Conservation (phyloP, 1,139 yeast species). For the Geotrichum klebahnii region DNA sequence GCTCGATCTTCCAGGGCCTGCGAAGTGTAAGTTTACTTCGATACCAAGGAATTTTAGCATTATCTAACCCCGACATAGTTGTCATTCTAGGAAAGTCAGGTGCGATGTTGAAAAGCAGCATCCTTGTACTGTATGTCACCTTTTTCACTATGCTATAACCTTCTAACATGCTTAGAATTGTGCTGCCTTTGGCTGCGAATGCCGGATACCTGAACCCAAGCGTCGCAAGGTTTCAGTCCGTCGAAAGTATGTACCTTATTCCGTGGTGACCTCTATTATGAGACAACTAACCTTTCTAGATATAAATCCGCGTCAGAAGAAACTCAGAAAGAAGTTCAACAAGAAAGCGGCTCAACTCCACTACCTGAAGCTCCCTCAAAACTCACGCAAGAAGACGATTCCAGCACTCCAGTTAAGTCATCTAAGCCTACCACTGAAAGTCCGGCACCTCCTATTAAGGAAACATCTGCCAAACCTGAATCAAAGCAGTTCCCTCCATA, state of each 20-base stretch:
- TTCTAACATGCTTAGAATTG: slow-evolving; percentile 45
- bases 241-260: slow-evolving; percentile 33
- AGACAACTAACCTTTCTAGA: background rate
- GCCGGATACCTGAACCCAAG: slow-evolving; percentile 55
- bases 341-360: background rate
- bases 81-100: slow-evolving; percentile 69
- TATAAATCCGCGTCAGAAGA: slow-evolving; percentile 2
- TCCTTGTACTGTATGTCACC: slow-evolving; percentile 54
- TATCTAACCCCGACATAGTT: slow-evolving; percentile 29
- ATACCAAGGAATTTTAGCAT: background rate
- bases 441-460: too few relatives aligned
- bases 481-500: too few relatives aligned
- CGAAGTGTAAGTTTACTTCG: slow-evolving; percentile 35
- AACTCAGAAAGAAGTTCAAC: background rate
- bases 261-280: background rate
- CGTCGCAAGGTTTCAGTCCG: slow-evolving; percentile 27
- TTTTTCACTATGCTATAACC: background rate
- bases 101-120: slow-evolving; percentile 66
- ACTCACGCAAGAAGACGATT: background rate
- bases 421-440: too few relatives aligned
- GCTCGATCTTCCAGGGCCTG: slow-evolving; percentile 37
- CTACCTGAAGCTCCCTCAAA: background rate
- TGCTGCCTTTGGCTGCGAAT: slow-evolving; percentile 70
- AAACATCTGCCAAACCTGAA: too few relatives aligned
- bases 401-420: too few relatives aligned